These are phyloP conservation scores for Quercus robur DNA, from an alignment of 306 rosid genomes.

Conservation along the genomic window DNA sequence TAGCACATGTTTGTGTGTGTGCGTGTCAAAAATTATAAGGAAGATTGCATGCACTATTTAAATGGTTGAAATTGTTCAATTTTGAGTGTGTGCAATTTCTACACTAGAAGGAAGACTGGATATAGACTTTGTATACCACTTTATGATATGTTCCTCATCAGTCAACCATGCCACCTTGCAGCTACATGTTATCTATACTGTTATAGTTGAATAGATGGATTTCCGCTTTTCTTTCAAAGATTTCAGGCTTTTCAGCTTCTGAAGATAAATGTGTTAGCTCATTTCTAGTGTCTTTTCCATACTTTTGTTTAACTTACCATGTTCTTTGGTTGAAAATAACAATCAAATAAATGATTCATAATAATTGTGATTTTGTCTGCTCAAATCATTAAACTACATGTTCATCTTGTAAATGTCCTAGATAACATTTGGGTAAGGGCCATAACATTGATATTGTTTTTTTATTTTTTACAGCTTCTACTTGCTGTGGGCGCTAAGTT, in stretches of 20 bases:
- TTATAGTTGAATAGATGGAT: neutral
- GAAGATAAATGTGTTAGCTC: neutral
- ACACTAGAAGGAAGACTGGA: too few species aligned
- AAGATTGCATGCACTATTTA: too few species aligned
- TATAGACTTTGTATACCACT: too few species aligned
- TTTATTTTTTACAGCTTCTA: slow-evolving; percentile 19
- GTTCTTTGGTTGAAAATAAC: neutral
- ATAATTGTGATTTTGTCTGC: neutral
- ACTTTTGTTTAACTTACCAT: neutral
- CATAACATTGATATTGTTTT: neutral
- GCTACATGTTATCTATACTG: too few species aligned
- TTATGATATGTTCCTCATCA: too few species aligned
- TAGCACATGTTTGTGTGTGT: too few species aligned
- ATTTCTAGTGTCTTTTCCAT: neutral
- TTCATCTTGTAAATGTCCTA: neutral
- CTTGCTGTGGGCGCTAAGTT: slow-evolving; percentile 34
- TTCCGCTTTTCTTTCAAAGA: neutral
- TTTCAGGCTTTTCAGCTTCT: too few species aligned
- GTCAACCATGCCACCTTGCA: too few species aligned
- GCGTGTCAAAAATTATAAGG: too few species aligned
- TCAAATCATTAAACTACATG: neutral
- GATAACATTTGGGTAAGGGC: neutral
- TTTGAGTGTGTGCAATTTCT: too few species aligned
- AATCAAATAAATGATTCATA: neutral
- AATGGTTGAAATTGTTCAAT: too few species aligned